Percentiles rank a stretch among this genome's conserved stretches.
These are phyloP conservation scores for Phytophthora pini DNA, from an alignment of 352 stramenopile genomes.

Conservation along the genomic window DNA sequence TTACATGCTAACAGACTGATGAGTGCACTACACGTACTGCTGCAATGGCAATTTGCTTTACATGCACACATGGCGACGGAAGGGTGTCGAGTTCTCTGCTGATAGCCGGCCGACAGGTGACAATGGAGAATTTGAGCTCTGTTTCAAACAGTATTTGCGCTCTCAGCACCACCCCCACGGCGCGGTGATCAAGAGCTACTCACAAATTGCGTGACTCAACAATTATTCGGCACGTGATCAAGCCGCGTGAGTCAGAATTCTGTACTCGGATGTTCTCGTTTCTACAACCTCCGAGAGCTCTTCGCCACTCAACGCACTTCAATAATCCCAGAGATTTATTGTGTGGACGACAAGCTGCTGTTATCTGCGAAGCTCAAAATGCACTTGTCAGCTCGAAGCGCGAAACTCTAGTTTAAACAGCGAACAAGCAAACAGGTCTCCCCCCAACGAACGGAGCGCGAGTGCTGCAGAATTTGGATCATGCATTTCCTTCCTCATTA, in stretches of 20 bases:
- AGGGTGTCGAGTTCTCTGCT: not conserved
- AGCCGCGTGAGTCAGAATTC: constrained; percentile 5
- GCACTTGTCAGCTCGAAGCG: no score
- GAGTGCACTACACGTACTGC: no score
- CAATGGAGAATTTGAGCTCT: constrained; percentile 14
- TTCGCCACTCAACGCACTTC: constrained; percentile 1
- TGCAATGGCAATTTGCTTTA: no score
- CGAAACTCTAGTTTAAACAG: no score
- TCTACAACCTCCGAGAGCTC: constrained; percentile 5
- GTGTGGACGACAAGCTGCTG: constrained; percentile 7
- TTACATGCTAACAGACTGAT: no score
- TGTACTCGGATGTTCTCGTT: not conserved
- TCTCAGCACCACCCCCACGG: not conserved
- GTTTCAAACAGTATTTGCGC: not conserved
- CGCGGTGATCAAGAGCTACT: not conserved
- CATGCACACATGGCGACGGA: no score
- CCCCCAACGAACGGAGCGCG: no score
- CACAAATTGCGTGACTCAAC: not conserved
- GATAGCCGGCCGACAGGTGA: constrained; percentile 9
- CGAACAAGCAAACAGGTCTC: no score
- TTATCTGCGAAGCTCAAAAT: constrained; percentile 5
- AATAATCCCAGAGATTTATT: constrained; percentile 3
- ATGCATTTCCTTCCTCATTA: constrained; percentile 6
- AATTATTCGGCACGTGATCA: not conserved
- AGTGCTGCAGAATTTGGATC: not conserved